A percentile compares a stretch with the other conserved stretches of the same genome.
phyloP scores from a whole-genome alignment of 1,139 yeast species.

The Meyerozyma sp. region DNA sequence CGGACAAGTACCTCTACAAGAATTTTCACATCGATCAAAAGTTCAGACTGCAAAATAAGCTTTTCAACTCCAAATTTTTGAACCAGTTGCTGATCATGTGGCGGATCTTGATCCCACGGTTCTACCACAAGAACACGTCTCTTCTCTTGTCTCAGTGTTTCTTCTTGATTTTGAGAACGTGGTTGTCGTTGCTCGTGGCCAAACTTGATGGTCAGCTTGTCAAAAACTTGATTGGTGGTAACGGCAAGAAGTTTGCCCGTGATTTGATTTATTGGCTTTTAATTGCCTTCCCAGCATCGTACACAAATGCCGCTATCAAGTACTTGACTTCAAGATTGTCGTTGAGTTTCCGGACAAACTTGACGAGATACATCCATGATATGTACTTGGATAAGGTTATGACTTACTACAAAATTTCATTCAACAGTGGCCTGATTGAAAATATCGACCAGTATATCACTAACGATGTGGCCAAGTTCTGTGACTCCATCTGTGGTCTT shows the following conservation, averaged over 20 bases:
- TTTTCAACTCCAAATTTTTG: constrained; percentile 63
- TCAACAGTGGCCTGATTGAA: constrained; percentile 37
- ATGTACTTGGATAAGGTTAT: constrained; percentile 75
- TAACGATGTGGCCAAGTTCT: constrained; percentile 76
- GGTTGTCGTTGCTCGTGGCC: constrained; percentile 82
- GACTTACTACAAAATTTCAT: constrained; percentile 74
- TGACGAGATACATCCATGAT: constrained; percentile 85
- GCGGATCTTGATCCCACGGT: constrained; percentile 74
- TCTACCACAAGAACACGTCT: constrained; percentile 63
- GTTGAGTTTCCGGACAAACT: constrained; percentile 76
- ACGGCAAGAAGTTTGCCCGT: constrained; percentile 67
- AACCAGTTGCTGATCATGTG: constrained; percentile 74
- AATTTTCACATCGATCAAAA: constrained; percentile 40
- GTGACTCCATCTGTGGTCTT: constrained; percentile 76
- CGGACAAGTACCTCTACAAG: constrained; percentile 60
- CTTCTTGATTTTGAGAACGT: constrained; percentile 76
- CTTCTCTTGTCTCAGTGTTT: constrained; percentile 67
- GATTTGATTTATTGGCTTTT: constrained; percentile 84
- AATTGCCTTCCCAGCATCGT: constrained; percentile 90
- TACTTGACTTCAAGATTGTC: constrained; percentile 74
- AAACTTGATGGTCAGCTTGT: constrained; percentile 90
- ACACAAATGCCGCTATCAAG: constrained; percentile 87
- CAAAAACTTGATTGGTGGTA: constrained; percentile 80
- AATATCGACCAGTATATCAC: constrained; percentile 77
- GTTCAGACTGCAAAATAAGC: constrained; percentile 25